Conservation (phyloP, 208 protist species). For the Trypanosomatidae sp. region DNA sequence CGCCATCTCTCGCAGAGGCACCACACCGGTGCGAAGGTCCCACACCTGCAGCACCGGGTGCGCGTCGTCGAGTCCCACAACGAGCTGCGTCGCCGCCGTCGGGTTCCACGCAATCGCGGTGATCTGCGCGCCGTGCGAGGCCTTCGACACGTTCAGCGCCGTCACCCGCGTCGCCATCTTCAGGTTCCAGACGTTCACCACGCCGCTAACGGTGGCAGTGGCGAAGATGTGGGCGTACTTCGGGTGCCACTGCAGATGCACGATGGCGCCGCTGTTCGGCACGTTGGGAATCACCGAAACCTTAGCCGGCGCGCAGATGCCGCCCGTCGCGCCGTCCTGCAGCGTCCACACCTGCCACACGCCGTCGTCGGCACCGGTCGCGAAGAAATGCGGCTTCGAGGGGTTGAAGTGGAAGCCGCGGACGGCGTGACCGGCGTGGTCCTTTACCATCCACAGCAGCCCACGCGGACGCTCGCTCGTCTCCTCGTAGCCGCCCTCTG, state of each 20-base stretch:
- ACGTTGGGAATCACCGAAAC: constrained; percentile 75
- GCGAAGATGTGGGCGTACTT: constrained; percentile 94
- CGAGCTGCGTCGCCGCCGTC: constrained; percentile 88
- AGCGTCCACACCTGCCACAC: constrained; percentile 93
- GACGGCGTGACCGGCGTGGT: constrained; percentile 80
- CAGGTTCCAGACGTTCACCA: constrained; percentile 96
- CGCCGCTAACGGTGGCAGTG: constrained; percentile 82
- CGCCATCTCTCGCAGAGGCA: constrained; percentile 78
- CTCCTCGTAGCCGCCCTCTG: constrained; percentile 25
- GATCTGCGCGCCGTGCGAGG: constrained; percentile 42
- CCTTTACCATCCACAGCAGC: constrained; percentile 76
- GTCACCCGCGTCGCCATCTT: constrained; percentile 85
- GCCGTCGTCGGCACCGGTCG: constrained; percentile 67
- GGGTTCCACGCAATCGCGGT: constrained; percentile 96
- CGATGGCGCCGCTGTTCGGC: constrained; percentile 40
- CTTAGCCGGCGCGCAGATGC: constrained; percentile 24
- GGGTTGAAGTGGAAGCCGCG: constrained; percentile 94
- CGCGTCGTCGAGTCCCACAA: constrained; percentile 91
- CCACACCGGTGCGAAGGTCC: constrained; percentile 94
- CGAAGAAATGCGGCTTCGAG: constrained; percentile 84
- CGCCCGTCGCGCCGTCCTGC: constrained; percentile 65
- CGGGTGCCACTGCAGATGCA: constrained; percentile 80
- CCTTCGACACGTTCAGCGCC: constrained; percentile 82
- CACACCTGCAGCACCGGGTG: constrained; percentile 95
- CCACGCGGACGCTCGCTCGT: constrained; percentile 28